These are phyloP conservation scores for Macrotyloma uniflorum DNA, from an alignment of 306 rosid species.

Conservation along the genomic window DNA sequence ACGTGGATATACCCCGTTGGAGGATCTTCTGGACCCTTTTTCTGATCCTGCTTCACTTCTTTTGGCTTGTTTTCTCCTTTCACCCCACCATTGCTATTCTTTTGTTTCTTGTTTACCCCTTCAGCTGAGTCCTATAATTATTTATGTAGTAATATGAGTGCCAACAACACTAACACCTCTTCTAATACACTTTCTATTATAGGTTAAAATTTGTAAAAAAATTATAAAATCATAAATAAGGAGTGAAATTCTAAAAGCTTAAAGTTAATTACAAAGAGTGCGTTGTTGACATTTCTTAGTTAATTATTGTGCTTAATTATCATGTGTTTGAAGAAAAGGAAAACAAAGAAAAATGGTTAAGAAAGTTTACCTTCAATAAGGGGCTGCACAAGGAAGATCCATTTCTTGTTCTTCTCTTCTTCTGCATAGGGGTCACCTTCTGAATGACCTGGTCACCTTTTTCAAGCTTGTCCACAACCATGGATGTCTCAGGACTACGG, in stretches of 20 bases:
- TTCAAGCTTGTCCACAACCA: constrained; percentile 72
- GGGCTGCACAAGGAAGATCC: constrained; percentile 42
- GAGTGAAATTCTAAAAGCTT: background rate
- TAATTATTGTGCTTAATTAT: background rate
- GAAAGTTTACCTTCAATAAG: constrained; percentile 54
- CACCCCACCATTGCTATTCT: constrained; percentile 46
- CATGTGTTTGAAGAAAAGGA: background rate
- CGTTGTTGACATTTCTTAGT: background rate
- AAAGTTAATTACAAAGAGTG: background rate
- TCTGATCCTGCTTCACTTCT: constrained; percentile 45
- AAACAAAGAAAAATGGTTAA: background rate
- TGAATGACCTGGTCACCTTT: constrained; percentile 71
- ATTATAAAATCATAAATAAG: no score
- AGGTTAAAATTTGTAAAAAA: no score
- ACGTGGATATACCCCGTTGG: constrained; percentile 87
- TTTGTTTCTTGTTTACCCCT: constrained; percentile 59
- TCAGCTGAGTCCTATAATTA: constrained; percentile 45
- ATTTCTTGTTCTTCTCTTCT: constrained; percentile 53
- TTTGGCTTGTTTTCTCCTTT: constrained; percentile 46
- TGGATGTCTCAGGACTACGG: constrained; percentile 63
- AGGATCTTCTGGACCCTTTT: constrained; percentile 56
- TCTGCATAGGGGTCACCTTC: constrained; percentile 47
- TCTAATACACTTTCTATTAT: background rate
- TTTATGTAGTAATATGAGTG: constrained; percentile 10
- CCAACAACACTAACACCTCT: no score